Evolutionary conservation across 768 basidiomycete species (phyloP).

Genomic region (Rhodosporidiobolus odoratus): DNA sequence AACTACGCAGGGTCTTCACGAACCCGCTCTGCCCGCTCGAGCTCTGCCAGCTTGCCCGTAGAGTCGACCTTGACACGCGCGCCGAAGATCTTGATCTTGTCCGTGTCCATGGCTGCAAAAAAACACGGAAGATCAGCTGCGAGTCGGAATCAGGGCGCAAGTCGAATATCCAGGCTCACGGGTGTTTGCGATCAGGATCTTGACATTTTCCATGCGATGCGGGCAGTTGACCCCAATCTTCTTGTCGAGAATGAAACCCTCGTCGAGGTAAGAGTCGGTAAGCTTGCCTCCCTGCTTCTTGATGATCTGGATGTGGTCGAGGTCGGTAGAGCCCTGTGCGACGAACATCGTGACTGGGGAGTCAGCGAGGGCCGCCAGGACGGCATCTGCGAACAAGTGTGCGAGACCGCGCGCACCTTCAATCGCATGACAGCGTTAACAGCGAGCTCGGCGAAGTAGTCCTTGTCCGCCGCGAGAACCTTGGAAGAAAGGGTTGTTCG

Average conservation of each 20-base stretch:
- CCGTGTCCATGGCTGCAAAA: conserved; percentile 88
- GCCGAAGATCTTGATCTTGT: conserved; percentile 99
- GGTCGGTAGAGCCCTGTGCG: conserved; percentile 81
- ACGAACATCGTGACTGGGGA: neutral
- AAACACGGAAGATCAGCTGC: neutral
- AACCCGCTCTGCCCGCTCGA: conserved; percentile 89
- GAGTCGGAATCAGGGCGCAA: neutral
- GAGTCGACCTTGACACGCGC: conserved; percentile 92
- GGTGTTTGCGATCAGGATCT: conserved; percentile 97
- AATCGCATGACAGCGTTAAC: conserved; percentile 91
- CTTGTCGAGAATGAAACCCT: conserved; percentile 98
- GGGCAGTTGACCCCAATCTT: conserved; percentile 88
- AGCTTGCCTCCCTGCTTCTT: conserved; percentile 99
- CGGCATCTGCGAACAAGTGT: conserved; percentile 12
- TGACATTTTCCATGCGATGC: conserved; percentile 87
- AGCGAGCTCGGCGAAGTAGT: conserved; percentile 95
- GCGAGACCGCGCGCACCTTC: conserved; percentile 55
- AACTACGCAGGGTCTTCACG: conserved; percentile 35
- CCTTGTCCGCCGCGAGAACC: conserved; percentile 92
- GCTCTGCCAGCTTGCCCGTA: conserved; percentile 93
- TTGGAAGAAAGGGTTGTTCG: conserved; percentile 92
- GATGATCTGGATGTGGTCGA: conserved; percentile 98
- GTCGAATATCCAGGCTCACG: conserved; percentile 55
- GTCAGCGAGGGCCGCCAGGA: neutral
- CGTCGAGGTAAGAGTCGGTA: conserved; percentile 95